These are phyloP conservation scores for Tetrapisispora pingtungensis DNA, from an alignment of 805 yeast genomes.

Conservation along the genomic window DNA sequence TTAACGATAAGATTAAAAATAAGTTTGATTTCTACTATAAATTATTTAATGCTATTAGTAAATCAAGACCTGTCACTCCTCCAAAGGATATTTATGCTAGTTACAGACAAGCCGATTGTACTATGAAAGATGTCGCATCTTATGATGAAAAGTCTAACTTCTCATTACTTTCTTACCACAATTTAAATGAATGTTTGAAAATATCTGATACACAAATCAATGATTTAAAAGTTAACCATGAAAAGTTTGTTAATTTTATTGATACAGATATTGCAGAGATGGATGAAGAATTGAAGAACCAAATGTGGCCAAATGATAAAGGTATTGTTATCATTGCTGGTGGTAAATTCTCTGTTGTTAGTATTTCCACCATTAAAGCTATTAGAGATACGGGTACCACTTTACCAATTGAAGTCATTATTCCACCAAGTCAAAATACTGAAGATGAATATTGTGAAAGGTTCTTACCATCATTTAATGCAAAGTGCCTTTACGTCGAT, in stretches of 20 bases:
- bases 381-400: slow-evolving; percentile 56
- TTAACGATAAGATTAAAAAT: slow-evolving; percentile 1
- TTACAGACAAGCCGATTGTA: background rate
- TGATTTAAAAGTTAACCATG: slow-evolving; percentile 1
- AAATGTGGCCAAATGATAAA: slow-evolving; percentile 30
- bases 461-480: slow-evolving; percentile 54
- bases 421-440: slow-evolving; percentile 64
- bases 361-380: slow-evolving; percentile 42
- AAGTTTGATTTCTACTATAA: slow-evolving; percentile 1
- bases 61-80: slow-evolving; percentile 2
- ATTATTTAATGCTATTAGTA: background rate
- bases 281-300: background rate
- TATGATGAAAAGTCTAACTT: background rate
- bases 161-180: slow-evolving; percentile 5
- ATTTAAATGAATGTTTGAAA: slow-evolving; percentile 13
- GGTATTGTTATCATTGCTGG: slow-evolving; percentile 75
- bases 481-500: slow-evolving; percentile 47
- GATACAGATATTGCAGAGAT: background rate
- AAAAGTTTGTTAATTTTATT: background rate
- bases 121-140: background rate
- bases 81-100: slow-evolving; percentile 1
- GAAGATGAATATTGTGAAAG: slow-evolving; percentile 54
- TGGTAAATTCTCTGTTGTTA: slow-evolving; percentile 55
- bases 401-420: slow-evolving; percentile 72
- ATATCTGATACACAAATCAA: slow-evolving; percentile 7